These are phyloP conservation scores for Heritiera fomes DNA, from an alignment of 345 rosid genomes.

Conservation along the genomic window DNA sequence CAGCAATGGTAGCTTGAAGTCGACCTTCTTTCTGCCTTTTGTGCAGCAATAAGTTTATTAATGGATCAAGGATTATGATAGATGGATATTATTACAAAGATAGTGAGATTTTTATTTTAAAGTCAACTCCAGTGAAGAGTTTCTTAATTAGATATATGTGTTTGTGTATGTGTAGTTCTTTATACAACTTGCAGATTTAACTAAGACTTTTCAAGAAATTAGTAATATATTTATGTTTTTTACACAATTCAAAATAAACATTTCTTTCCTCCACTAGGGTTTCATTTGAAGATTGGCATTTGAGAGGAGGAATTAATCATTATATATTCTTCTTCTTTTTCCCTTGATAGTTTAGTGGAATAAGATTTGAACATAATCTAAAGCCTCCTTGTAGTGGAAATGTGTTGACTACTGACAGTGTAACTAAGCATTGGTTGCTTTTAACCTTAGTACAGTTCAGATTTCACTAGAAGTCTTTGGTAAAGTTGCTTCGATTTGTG, in stretches of 20 bases:
- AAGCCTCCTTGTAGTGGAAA: not conserved
- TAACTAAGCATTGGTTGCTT: not conserved
- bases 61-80: not conserved
- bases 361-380: too few relatives aligned
- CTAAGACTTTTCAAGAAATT: not conserved
- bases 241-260: not conserved
- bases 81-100: not conserved
- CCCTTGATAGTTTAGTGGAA: not conserved
- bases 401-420: not conserved
- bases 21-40: slow-evolving; percentile 13
- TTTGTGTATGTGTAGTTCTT: not conserved
- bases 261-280: not conserved
- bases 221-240: not conserved
- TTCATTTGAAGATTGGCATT: slow-evolving; percentile 1
- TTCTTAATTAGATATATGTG: not conserved
- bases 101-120: not conserved
- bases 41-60: not conserved
- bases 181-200: not conserved
- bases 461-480: not conserved
- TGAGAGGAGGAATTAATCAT: not conserved
- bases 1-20: not conserved
- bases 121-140: not conserved
- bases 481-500: not conserved
- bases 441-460: not conserved
- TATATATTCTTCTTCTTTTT: not conserved